Conservation (phyloP, 345 rosid species). For the Gossypium turneri region DNA sequence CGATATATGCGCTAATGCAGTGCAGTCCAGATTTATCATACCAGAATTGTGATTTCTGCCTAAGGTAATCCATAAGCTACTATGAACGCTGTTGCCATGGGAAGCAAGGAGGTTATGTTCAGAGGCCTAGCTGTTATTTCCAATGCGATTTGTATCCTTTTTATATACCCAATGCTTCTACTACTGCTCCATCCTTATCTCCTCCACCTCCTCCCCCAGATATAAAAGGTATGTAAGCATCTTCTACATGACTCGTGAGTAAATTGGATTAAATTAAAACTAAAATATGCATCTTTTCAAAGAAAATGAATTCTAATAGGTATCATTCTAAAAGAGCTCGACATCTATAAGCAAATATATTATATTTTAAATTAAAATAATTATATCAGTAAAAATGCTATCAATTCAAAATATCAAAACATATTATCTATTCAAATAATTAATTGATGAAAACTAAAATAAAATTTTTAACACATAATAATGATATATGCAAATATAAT, state of each 20-base stretch:
- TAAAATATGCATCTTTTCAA: too few relatives aligned
- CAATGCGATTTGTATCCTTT: slow-evolving; percentile 46
- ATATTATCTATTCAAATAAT: too few relatives aligned
- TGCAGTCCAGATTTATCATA: slow-evolving; percentile 49
- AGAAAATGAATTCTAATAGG: too few relatives aligned
- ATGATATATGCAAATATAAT: too few relatives aligned
- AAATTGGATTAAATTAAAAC: neutral
- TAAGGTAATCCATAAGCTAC: neutral
- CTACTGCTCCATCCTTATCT: slow-evolving; percentile 6
- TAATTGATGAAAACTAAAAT: too few relatives aligned
- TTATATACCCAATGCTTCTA: slow-evolving; percentile 14
- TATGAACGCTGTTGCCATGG: slow-evolving; percentile 25
- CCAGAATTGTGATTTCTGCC: slow-evolving; percentile 28
- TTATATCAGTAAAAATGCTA: too few relatives aligned
- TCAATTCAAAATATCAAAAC: too few relatives aligned
- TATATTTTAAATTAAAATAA: too few relatives aligned
- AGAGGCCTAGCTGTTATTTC: slow-evolving; percentile 39
- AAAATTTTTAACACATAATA: too few relatives aligned
- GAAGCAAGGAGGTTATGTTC: slow-evolving; percentile 32
- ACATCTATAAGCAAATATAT: too few relatives aligned
- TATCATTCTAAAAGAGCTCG: too few relatives aligned
- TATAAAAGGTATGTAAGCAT: neutral
- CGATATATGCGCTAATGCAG: slow-evolving; percentile 40
- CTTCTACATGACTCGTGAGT: neutral
- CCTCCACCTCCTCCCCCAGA: neutral